A percentile compares a stretch with the other conserved stretches of the same genome.
phyloP scores from a whole-genome alignment of 2,329 filamentous ascomycete species.

The Phaeosphaeriaceae sp. region DNA sequence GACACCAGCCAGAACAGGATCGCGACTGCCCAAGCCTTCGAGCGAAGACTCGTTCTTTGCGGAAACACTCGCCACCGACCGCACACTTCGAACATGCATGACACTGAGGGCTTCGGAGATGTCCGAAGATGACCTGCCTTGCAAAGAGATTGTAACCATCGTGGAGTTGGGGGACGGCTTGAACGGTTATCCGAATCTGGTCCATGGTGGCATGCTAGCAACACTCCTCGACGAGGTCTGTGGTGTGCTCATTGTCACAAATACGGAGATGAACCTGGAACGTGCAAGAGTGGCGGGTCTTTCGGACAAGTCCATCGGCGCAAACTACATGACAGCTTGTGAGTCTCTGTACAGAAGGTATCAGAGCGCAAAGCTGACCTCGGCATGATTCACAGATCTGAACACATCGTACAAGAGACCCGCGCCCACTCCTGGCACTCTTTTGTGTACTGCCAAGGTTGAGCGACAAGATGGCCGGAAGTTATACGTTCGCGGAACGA shows the following conservation, averaged over 20 bases:
- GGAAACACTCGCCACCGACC: conserved; percentile 58
- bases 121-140: conserved; percentile 24
- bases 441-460: conserved; percentile 57
- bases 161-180: conserved; percentile 59
- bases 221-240: conserved; percentile 66
- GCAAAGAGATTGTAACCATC: conserved; percentile 48
- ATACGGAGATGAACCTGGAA: conserved; percentile 37
- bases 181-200: conserved; percentile 60
- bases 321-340: conserved; percentile 45
- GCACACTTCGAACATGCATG: conserved; percentile 54
- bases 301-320: conserved; percentile 3
- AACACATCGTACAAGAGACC: conserved; percentile 63
- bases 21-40: conserved; percentile 36
- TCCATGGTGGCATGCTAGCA: conserved; percentile 66
- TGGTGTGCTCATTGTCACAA: conserved; percentile 58
- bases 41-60: conserved; percentile 62
- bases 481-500: conserved; percentile 55
- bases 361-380: conserved; percentile 10
- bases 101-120: conserved; percentile 27
- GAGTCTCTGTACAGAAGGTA: conserved; percentile 11
- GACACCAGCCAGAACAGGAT: conserved; percentile 47
- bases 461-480: conserved; percentile 62
- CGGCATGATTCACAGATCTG: conserved; percentile 48
- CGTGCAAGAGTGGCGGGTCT: conserved; percentile 10
- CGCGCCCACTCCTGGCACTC: conserved; percentile 57